Evolutionary conservation across 495 filamentous ascomycete genomes (phyloP), one percentile per base, ranked within the genome.

Genomic region (Lindgomyces ingoldianus): DNA sequence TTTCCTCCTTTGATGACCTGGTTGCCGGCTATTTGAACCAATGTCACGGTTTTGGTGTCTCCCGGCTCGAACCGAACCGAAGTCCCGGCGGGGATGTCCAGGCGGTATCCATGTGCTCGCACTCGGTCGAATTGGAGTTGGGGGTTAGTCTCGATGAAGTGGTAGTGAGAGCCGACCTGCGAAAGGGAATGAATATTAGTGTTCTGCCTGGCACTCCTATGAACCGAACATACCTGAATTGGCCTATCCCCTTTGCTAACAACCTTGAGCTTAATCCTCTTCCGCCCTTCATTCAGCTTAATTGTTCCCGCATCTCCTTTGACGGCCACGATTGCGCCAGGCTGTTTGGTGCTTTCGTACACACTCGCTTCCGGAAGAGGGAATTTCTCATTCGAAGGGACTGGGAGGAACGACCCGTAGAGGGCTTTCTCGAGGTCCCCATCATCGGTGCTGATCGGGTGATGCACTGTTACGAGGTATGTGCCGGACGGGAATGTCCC

Each of bases 1-100:
- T 96, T 98, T 16, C 94, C 94, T 26, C 94, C 94, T 12, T 80
- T 80, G 64, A 98, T 96, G n/a, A 91, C 79, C 73, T 84, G 84
- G 64, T 87, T 77, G 0, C 94, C 94, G 36, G 83, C 90, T 74
- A 98, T 97, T 75, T 96, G 88, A 22, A 98, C 93, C 14, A 97
- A 78, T 1, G 85, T 89, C n/a, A 97, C 95, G 10, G 91, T 96
- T 80, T 91, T 95, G 29, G 84, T 86, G 74, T 97, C 93, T 42
- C 94, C 94, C 0, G 94, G 93, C 77, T 98, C 94, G 65, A 98
- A 98, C 33, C 94, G 85, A 30, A 98, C 87, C 16, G 92, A 94
- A 0, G 93, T 97, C 14, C 94, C 94, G 11, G 95, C 91, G 1
- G 93, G 75, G 42, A 98, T 93, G 71, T 98, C 93, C 21, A 98